phyloP scores from a whole-genome alignment of 805 yeast genomes.

The Candida arabinofermentans region DNA sequence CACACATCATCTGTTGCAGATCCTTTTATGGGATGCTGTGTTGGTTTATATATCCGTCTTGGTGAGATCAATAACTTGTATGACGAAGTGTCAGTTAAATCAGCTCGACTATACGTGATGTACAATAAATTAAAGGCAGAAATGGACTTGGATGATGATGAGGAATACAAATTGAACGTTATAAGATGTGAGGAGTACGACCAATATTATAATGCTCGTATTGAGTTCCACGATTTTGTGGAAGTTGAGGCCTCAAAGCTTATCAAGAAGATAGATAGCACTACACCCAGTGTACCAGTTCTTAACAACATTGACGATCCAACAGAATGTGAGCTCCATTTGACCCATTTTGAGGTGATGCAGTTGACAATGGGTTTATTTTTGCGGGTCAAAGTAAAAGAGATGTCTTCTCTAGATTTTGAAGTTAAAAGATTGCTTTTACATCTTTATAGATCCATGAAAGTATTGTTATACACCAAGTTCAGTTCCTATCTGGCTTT shows the following conservation, averaged over 20 bases:
- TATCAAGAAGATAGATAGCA: conserved; percentile 10
- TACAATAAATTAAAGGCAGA: conserved; percentile 2
- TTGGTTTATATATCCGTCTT: conserved; percentile 15
- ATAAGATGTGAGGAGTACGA: conserved; percentile 10
- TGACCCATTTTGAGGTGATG: conserved; percentile 20
- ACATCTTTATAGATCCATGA: conserved; percentile 16
- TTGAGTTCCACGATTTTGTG: conserved; percentile 24
- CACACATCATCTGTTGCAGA: not conserved
- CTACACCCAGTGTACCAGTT: conserved; percentile 13
- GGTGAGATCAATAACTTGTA: conserved; percentile 17
- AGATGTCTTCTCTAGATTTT: conserved; percentile 18
- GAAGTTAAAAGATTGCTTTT: conserved; percentile 20
- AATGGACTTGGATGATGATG: conserved; percentile 3
- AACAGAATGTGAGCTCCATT: conserved; percentile 8
- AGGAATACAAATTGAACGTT: conserved; percentile 3
- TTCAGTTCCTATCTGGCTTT: conserved; percentile 17
- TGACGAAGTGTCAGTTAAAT: conserved; percentile 6
- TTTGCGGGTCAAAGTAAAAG: conserved; percentile 17
- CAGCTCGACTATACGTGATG: conserved; percentile 4
- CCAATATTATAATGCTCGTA: conserved; percentile 15
- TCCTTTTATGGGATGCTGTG: conserved; percentile 19
- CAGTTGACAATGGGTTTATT: conserved; percentile 16
- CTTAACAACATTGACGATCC: conserved; percentile 1
- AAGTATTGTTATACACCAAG: conserved; percentile 9
- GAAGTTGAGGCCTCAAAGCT: conserved; percentile 12